Evolutionary conservation across 345 rosid species (phyloP), one percentile per base, ranked within the genome.

Genomic region (Theobroma cacao): DNA sequence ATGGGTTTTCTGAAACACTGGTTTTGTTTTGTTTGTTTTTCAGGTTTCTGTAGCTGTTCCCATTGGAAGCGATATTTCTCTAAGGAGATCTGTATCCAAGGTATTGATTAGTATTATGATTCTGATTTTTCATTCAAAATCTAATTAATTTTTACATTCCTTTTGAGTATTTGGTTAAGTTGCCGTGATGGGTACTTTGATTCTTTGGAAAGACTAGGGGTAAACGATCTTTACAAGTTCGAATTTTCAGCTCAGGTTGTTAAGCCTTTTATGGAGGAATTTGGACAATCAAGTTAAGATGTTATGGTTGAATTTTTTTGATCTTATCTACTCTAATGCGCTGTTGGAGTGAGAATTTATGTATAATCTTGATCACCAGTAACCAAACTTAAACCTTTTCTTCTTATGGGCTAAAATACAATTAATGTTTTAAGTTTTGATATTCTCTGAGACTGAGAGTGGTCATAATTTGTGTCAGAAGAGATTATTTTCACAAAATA

Each of bases 21-120:
- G 7, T 62, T 45, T 61, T 20, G 2, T 15, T 50, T 75, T n/a
- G n/a, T 75, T 30, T 15, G 1, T 75, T 43, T 80, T 53, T 70
- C 90, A 91, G 91, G 85, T 88, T 72, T 73, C 90, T 24, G 61
- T 80, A 24, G 85, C 86, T 60, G 86, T 70, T 76, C 87, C 89
- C 31, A 70, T 83, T 52, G 84, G 89, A 43, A 56, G 78, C 55
- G 93, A 88, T 68, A 55, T 85, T 1, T 31, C 85, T 68, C 64
- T 74, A 0, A 83, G 82, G 77, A 85, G 82, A 85, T 86, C 90
- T 41, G 76, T 79, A 36, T 75, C 84, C 56, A 90, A 85, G 91
- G 95, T 91, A 75, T 41, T 17, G 10, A 7, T 45, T 12, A 47
- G 72, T n/a, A 7, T 20, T 20, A 31, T 43, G 36, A 22, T 55